Base-by-base conservation (phyloP, 2,329 filamentous ascomycete genomes). In the Lasiodiplodia hormozganensis region DNA sequence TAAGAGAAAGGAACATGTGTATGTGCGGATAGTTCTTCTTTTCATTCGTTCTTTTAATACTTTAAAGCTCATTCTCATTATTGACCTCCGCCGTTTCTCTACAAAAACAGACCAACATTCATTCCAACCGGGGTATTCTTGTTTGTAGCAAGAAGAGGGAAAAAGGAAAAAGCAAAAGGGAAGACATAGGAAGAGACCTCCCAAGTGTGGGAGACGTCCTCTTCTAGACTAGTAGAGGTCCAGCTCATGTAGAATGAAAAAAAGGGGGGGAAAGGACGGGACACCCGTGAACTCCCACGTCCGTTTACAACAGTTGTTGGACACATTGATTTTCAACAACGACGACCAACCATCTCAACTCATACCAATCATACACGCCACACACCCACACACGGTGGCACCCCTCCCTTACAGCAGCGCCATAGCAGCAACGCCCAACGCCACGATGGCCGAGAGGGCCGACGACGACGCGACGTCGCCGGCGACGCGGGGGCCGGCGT, bases 371-470 rank as follows among this genome's bases (percentile, higher is more conserved):
- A 10, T 34, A 34, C 38, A 16, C 4, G 2, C 4, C 12, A 40
- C 36, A 40, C 10, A 16, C 36, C 10, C 36, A 38, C 36, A 38
- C 36, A 38, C 8, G 7, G 8, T 34, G 31, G 31, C 8, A 5
- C 10, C 6, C 3, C 6, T 21, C n/a, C n/a, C 25, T 47, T 62
- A 62, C 58, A 62, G 21, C 58, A 62, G 40, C 40, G 58, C 43
- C 18, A 49, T 10, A 5, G 34, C 58, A 1, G 58, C 58, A n/a
- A 34, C 58, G 4, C 40, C 40, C 16, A 62, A 28, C 25, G 58
- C 58, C 25, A 62, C 18, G 16, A 34, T 16, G 23, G 40, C 57
- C 14, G 58, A 40, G 25, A 21, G 14, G 8, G 43, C 18, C n/a
- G 43, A 47, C n/a, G 43, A 47, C 6, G 43, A 10, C 8, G n/a